Conservation (phyloP, 768 basidiomycete species). For the Solioccasus polychromus region DNA sequence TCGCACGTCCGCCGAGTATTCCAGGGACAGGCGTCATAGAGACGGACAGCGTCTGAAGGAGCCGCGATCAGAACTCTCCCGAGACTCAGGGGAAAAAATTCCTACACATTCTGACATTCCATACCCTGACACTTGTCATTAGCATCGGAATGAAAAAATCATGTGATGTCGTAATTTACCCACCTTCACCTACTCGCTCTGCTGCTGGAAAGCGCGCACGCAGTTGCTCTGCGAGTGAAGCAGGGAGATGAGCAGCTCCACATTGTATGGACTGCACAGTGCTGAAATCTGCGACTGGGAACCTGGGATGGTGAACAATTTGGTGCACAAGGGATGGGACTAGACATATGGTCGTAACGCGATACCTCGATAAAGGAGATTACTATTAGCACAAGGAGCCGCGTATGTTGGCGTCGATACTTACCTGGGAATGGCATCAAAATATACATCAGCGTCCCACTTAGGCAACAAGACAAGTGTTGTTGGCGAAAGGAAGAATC, state of each 20-base stretch:
- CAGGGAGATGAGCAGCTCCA: slow-evolving; percentile 70
- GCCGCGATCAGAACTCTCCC: not conserved
- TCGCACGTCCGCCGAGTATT: slow-evolving; percentile 41
- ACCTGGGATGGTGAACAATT: slow-evolving; percentile 50
- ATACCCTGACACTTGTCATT: slow-evolving; percentile 47
- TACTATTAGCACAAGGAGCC: not conserved
- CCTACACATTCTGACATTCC: slow-evolving; percentile 70
- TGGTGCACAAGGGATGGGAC: slow-evolving; percentile 69
- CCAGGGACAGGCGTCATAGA: slow-evolving; percentile 45
- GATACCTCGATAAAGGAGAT: slow-evolving; percentile 42
- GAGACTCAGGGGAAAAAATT: slow-evolving; percentile 1
- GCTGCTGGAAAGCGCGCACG: slow-evolving; percentile 35
- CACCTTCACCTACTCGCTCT: slow-evolving; percentile 45
- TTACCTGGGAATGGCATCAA: slow-evolving; percentile 61
- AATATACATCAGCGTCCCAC: slow-evolving; percentile 54
- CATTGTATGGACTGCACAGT: slow-evolving; percentile 42
- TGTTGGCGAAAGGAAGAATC: slow-evolving; percentile 40
- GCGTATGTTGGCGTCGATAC: slow-evolving; percentile 11
- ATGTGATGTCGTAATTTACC: slow-evolving; percentile 4
- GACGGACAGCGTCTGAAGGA: slow-evolving; percentile 53
- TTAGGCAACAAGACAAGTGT: slow-evolving; percentile 55
- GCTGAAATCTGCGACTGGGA: slow-evolving; percentile 50
- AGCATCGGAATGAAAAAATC: slow-evolving; percentile 2
- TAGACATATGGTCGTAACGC: slow-evolving; percentile 45
- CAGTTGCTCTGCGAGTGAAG: slow-evolving; percentile 47